Evolutionary conservation across 257 asterid species (phyloP), one percentile per base, ranked within the genome.

Genomic region (Parsonsia alboflavescens): DNA sequence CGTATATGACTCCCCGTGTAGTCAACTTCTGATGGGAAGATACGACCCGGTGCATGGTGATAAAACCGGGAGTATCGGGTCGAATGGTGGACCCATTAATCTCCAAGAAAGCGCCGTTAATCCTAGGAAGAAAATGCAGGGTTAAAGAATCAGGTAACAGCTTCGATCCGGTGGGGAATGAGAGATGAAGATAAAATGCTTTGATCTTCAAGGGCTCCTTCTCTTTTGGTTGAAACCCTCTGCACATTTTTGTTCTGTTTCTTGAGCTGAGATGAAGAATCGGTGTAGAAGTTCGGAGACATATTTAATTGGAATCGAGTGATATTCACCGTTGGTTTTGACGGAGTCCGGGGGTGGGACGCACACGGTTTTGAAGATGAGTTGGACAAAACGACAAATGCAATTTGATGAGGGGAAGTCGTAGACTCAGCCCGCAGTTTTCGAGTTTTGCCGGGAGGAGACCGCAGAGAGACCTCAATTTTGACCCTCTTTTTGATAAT

Each of bases 41-140:
- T 7, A 84, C 7, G 0, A 83, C 81, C 22, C 91, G 92, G 76
- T 90, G 93, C 36, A 92, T 90, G 46, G 97, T 86, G 24, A 90
- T 63, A 79, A 90, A 92, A 8, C 84, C 88, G 44, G 92, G 85
- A 16, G 85, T 75, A 19, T 88, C 86, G 72, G 97, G 80, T 42
- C 88, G 92, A 80, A 90, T 62, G 10, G 3, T 59, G 13, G 83
- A 83, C 6, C 95, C 98, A 72, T 82, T 73, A 1, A 89, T 78
- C 87, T 85, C 93, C 44, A 92, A 67, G 0, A 74, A 80, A 53
- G 81, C 67, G 1, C 88, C 94, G 75, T 84, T 85, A 52, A 90
- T 92, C 1, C 97, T 87, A 0, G 93, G 97, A 41, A 88, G 93
- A 49, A 75, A 88, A 73, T 86, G 89, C 58, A 90, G 86, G 13